Evolutionary conservation across 225 moss, liverwort and hornwort species (phyloP), one percentile per base, ranked within the genome.

Genomic region (Climacium dendroides): DNA sequence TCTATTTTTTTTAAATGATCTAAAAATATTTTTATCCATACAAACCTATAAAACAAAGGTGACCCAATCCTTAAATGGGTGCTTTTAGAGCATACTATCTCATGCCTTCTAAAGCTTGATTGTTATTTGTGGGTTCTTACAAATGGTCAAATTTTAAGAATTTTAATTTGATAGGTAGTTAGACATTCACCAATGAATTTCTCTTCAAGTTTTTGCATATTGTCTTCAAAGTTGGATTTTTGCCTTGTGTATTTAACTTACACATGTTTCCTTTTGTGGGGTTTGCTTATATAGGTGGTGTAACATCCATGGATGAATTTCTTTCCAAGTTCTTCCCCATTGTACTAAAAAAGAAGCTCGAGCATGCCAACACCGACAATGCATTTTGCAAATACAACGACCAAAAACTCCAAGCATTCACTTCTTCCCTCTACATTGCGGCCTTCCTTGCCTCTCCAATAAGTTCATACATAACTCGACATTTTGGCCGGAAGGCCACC

Each of bases 391-490:
- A 78, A 39, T 78, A 78, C 57, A 88, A 91, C 10, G 89, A 88
- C 66, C 92, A 93, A 58, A 89, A 79, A n/a, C 78, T 95, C 58
- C 94, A 95, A 66, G 86, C 92, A 5, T 95, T 95, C 35, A 94
- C 95, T 13, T 94, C 93, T 5, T 96, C 92, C 10, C 90, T 94
- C 17, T 96, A 96, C 55, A 83, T 94, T 15, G 91, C 94, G 0
- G 94, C 92, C 1, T 78, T 93, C 7, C 13, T 92, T 14, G 87
- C 93, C 0, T 89, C 92, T 10, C 89, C 82, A 47, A 25, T 91
- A 0, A 92, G 92, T 13, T 91, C 92, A 6, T 88, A 83, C 2
- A 94, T 83, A 7, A 88, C 83, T 17, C 50, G 88, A 23, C 80
- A 84, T 13, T 15, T 28, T 57, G 96, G 96, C 0, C 90, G 96